phyloP scores from a whole-genome alignment of 139 green algal species.

The Eudorina sp. region DNA sequence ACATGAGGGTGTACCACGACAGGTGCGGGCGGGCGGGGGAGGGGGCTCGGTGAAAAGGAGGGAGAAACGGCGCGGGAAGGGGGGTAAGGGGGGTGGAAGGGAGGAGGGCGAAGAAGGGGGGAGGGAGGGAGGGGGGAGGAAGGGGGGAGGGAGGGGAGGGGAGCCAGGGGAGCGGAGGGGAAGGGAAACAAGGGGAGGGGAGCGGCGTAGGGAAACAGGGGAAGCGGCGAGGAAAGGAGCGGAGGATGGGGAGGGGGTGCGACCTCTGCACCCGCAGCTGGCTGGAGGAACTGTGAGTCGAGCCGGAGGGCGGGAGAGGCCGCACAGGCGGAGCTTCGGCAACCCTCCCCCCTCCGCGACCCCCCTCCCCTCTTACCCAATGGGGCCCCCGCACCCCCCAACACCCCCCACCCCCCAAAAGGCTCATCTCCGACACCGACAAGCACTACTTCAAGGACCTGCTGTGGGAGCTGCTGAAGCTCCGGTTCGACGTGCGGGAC shows the following conservation, averaged over 20 bases:
- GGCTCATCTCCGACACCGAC: constrained; percentile 78
- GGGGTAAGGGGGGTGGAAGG: not conserved
- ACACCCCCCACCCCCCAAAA: not conserved
- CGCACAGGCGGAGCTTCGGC: too few relatives aligned
- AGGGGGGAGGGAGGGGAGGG: not conserved
- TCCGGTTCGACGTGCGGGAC: constrained; percentile 52
- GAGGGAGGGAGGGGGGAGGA: not conserved
- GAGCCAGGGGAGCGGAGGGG: not conserved
- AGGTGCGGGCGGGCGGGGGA: constrained; percentile 33
- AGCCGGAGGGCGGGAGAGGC: too few relatives aligned
- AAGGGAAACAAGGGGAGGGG: not conserved
- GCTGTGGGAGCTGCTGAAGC: constrained; percentile 57
- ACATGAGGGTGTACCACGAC: constrained; percentile 83
- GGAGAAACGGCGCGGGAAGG: not conserved
- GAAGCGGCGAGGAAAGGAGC: too few relatives aligned
- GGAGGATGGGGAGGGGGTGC: too few relatives aligned
- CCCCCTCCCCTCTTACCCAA: not conserved
- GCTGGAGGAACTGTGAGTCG: too few relatives aligned
- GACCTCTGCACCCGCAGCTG: too few relatives aligned
- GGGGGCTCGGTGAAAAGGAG: not conserved
- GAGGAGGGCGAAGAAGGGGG: not conserved
- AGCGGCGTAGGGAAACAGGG: too few relatives aligned
- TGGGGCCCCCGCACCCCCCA: not conserved
- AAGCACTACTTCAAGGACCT: constrained; percentile 77
- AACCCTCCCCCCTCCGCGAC: not conserved